Evolutionary conservation across 495 filamentous ascomycete genomes (phyloP), one percentile per base, ranked within the genome.

Genomic region (Mytilinidion resinicola): DNA sequence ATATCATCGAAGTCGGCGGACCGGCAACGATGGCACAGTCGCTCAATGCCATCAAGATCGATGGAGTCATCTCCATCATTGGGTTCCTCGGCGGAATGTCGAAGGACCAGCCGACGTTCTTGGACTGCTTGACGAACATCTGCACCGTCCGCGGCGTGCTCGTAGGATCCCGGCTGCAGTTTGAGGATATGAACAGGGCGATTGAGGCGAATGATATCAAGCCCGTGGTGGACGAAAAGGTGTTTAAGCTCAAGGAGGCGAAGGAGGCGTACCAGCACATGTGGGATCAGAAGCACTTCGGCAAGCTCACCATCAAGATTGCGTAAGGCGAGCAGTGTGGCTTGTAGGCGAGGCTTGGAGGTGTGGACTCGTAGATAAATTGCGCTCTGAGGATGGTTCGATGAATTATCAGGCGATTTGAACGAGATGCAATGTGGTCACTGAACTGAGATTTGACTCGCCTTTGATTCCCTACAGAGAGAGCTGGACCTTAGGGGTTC

Each of bases 281-380:
- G 83, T 89, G 80, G 82, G 81, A 77, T 37, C 77, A 86, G 70
- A 86, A 85, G 64, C 88, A 93, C 67, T 85, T 90, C 62, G 88
- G 88, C 21, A 92, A 91, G 76, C 59, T 90, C 42, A 71, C 72
- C 10, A 81, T 90, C 68, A 82, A 81, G 70, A 85, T 90, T 3
- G 63, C 55, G 17, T 66, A 62, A 34, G 30, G 34, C 57, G 72
- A 79, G 57, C 82, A 75, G 67, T 7, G 44, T 33, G 44, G 19
- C 44, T 17, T 30, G 25, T 30, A 30, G 25, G 6, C 2, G 25
- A 30, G 25, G 25, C 25, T 30, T 30, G 25, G 25, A 30, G 25
- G 3, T 30, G 25, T 30, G 25, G 25, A 6, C 6, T 6, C 25
- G 6, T 30, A 30, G 3, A n/a, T n/a, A n/a, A 30, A 30, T 2